Evolutionary conservation across 176 grass and related monocot genomes (phyloP), one percentile per base, ranked within the genome.

Genomic region (Coix lacrymajobi): DNA sequence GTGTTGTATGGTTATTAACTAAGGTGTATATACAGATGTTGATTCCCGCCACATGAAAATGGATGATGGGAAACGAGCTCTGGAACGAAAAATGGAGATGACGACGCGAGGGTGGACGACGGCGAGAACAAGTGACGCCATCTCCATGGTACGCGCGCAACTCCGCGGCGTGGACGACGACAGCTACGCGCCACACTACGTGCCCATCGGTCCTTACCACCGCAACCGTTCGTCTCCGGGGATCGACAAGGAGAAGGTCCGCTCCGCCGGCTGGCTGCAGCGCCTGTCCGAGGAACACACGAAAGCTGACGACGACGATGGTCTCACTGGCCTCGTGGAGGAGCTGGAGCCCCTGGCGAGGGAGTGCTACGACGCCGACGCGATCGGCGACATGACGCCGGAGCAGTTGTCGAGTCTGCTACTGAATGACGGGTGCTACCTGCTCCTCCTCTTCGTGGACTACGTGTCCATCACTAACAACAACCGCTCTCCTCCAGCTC

Each of bases 201-300:
- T 81, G 66, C 15, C 48, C 8, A 41, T 81, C 48, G 79, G 66
- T 7, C 79, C 66, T 57, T 81, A 70, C 66, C 66, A 81, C 34
- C 48, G 14, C 22, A 19, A 6, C 2, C 3, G 11, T 54, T 30
- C 79, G 9, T 81, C n/a, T 41, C 24, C 32, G 10, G 3, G 8
- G 48, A 14, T 36, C 0, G 24, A 29, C 2, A 25, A 39, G 51
- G 33, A 56, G 33, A 70, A 81, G 48, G 2, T 0, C 2, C 0
- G 13, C 20, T 51, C 5, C 6, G 29, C 15, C 62, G 62, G 14
- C 29, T 32, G 13, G 12, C 30, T 65, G 30, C 62, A 65, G 29
- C 7, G 30, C 28, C 30, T 65, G 62, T 65, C 12, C 14, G 62
- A 31, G 66, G 8, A 69, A 0, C 6, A 2, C 15, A 34, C 30